Evolutionary conservation across 768 basidiomycete species (phyloP).

Genomic region (Rhizopogon vesiculosus): DNA sequence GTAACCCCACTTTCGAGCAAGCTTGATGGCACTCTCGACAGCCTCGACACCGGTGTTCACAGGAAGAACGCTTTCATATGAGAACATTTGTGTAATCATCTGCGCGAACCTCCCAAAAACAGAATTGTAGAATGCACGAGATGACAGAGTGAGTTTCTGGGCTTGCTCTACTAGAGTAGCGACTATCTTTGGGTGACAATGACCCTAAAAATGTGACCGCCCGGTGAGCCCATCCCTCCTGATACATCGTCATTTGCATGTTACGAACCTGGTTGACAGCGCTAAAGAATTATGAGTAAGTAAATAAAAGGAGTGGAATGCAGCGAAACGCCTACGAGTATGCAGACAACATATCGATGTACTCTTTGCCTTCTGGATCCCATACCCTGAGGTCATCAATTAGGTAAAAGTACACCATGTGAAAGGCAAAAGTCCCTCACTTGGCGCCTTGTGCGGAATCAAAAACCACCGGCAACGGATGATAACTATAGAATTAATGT

Average conservation of each 20-base stretch:
- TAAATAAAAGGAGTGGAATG: conserved; percentile 4
- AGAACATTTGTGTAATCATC: conserved; percentile 77
- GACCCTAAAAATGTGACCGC: conserved; percentile 46
- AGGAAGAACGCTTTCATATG: conserved; percentile 93
- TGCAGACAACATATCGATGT: conserved; percentile 97
- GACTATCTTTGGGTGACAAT: conserved; percentile 90
- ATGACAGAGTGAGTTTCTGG: conserved; percentile 86
- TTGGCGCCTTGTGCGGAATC: conserved; percentile 85
- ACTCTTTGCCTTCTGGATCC: conserved; percentile 93
- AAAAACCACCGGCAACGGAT: conserved; percentile 93
- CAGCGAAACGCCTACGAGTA: conserved; percentile 68
- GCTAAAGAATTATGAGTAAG: conserved; percentile 31
- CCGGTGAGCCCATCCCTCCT: conserved; percentile 1
- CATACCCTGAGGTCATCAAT: conserved; percentile 52
- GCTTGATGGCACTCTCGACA: conserved; percentile 95
- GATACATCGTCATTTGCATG: background rate
- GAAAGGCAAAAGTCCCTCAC: conserved; percentile 52
- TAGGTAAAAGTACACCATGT: conserved; percentile 4
- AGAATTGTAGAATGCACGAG: conserved; percentile 94
- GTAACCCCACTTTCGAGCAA: conserved; percentile 97
- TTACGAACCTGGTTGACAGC: conserved; percentile 80
- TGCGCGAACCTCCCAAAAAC: conserved; percentile 88
- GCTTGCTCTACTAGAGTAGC: conserved; percentile 80
- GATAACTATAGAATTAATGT: conserved; percentile 71
- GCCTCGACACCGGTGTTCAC: conserved; percentile 99